Conservation (phyloP, 768 basidiomycete genomes). For the Lyophyllum atratum region DNA sequence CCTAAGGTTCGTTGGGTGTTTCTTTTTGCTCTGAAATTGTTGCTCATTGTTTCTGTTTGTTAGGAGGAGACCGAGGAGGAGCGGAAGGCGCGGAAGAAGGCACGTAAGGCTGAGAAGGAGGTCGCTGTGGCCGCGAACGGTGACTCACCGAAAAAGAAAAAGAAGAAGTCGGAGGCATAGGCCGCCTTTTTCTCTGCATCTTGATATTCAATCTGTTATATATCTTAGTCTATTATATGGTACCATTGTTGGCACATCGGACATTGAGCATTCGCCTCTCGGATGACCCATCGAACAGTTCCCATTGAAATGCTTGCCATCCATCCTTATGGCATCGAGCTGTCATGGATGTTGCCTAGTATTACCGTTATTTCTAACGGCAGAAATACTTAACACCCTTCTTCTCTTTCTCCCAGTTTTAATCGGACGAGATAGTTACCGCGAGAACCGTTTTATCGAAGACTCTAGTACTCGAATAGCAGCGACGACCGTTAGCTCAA, state of each 20-base stretch:
- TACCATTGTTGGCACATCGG: neutral
- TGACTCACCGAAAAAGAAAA: conserved; percentile 61
- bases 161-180: conserved; percentile 51
- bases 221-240: conserved; percentile 4
- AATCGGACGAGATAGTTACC: no score
- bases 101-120: conserved; percentile 76
- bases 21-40: conserved; percentile 7
- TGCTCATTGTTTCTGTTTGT: conserved; percentile 7
- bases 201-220: neutral
- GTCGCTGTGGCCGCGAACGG: conserved; percentile 46
- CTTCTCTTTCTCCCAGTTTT: no score
- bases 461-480: no score
- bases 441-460: no score
- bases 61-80: conserved; percentile 81
- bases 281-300: no score
- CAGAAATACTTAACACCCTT: no score
- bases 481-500: no score
- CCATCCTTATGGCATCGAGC: no score
- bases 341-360: no score
- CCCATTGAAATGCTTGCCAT: no score
- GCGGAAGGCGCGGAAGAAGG: conserved; percentile 78
- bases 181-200: conserved; percentile 19
- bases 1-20: conserved; percentile 38
- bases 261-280: no score
- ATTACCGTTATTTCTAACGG: no score